Evolutionary conservation across 441 rosid species (phyloP), one percentile per base, ranked within the genome.

Genomic region (Isatis lusitanica): DNA sequence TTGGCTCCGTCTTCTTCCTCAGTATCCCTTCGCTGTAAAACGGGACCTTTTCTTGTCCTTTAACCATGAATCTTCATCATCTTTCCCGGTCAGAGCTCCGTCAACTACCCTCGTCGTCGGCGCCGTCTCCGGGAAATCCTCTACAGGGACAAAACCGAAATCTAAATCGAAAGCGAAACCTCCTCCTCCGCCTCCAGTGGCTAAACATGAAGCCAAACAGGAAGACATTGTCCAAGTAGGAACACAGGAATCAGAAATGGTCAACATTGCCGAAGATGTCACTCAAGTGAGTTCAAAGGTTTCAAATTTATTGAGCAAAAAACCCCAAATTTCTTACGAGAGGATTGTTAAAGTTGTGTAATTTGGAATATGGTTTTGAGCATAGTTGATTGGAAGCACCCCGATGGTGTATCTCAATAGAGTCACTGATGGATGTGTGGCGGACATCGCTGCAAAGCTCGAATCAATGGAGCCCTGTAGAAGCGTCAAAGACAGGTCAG

Each of bases 391-490:
- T 76, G 95, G 97, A 71, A 78, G 88, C 50, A 94, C 97, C 31
- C 98, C 97, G 7, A 92, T 94, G 97, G 78, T 92, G 72, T 94
- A 92, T 83, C 92, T 94, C 66, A 92, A 92, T 80, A 89, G 86
- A 85, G 89, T 92, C 61, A 82, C 90, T 0, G 76, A 82, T n/a
- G 90, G 89, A 59, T 90, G 97, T 47, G 83, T 86, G 9, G 97
- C 91, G n/a, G 86, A 89, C 55, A 68, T 94, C 76, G 97, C 97
- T 36, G 97, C 97, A 15, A 94, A 92, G 75, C 97, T 92, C 40
- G 97, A 94, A 80, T 92, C 95, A 60, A 90, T 94, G 98, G 94
- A 94, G 76, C 97, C 97, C 31, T 94, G 97, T 77, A 81, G 90
- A 63, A 92, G 97, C 57, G 97, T 92, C 73, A 94, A 94, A 61